Conservation (phyloP, 176 grass and related monocot species). For the Bromus sterilis region DNA sequence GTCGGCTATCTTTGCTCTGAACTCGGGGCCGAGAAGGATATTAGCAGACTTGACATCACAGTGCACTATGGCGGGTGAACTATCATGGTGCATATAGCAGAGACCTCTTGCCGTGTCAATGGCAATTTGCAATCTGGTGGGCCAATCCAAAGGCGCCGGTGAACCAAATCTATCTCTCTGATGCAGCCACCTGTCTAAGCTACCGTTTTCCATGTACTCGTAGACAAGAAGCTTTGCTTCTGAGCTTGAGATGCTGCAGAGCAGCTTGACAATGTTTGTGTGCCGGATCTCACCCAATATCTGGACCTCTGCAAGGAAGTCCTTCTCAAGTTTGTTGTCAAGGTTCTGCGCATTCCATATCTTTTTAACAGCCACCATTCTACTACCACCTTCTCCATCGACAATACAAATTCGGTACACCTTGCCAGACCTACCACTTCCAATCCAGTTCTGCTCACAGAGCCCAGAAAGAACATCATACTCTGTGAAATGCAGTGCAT, state of each 20-base stretch:
- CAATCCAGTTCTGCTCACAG: constrained; percentile 45
- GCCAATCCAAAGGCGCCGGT: constrained; percentile 38
- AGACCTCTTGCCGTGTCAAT: constrained; percentile 45
- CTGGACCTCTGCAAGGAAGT: constrained; percentile 50
- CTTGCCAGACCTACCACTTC: constrained; percentile 55
- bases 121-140: constrained; percentile 44
- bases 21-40: constrained; percentile 46
- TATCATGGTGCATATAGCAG: constrained; percentile 72
- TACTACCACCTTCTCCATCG: neutral
- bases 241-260: constrained; percentile 41
- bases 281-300: constrained; percentile 52
- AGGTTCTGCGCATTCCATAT: constrained; percentile 39
- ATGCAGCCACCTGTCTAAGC: constrained; percentile 52
- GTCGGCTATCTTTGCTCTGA: constrained; percentile 61
- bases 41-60: constrained; percentile 79
- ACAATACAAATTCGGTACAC: constrained; percentile 35
- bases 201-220: constrained; percentile 66
- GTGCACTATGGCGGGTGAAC: constrained; percentile 42
- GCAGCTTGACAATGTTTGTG: constrained; percentile 53
- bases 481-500: constrained; percentile 31
- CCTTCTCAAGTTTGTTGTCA: constrained; percentile 32
- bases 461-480: constrained; percentile 22
- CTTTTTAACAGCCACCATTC: constrained; percentile 55
- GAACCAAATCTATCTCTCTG: constrained; percentile 4
- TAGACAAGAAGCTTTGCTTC: constrained; percentile 60